Base-by-base conservation (phyloP, 257 asterid genomes). In the Solanum boliviense region DNA sequence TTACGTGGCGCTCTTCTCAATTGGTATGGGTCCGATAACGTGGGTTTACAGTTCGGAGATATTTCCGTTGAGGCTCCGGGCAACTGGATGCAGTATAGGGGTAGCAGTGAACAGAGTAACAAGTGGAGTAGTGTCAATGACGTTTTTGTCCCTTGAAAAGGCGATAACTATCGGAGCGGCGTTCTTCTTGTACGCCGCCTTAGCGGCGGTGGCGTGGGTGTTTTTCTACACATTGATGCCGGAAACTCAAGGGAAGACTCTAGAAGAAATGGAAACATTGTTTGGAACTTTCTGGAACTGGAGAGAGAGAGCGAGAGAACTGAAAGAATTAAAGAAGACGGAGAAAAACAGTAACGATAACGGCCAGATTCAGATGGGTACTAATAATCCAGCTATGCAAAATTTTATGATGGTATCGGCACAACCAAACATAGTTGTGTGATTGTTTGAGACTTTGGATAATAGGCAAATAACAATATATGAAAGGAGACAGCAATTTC, bases 11-110 rank as follows among this genome's bases (percentile, higher is more conserved):
- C 92, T 93, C 52, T 95, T 95, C 88, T 95, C 98, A 0, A 92
- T 93, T 4, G 98, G 98, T 6, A 85, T 95, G 94, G 97, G 98
- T 23, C 98, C 98, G 38, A 94, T 95, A 9, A 92, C 96, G 25
- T 94, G 97, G 98, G 98, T 95, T 6, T 95, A 94, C 75, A 91
- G 95, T 46, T 94, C 98, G 1, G 97, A 95, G 89, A 94, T 94
- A 4, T 95, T 95, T 13, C 98, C 98, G 4, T 9, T 95, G 76
- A 86, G 35, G 87, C 84, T 95, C 15, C 75, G 98, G 81, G 97
- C 98, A 23, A 96, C 94, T 83, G 98, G 98, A 21, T 94, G 97
- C 79, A 90, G 95, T 32, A 88, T 94, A 70, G 98, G 93, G 0
- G 95, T 94, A 13, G 95, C 94, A 20, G 65, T 35, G 87, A 95